phyloP scores from a whole-genome alignment of 768 basidiomycete genomes.

The Solioccasus polychromus region DNA sequence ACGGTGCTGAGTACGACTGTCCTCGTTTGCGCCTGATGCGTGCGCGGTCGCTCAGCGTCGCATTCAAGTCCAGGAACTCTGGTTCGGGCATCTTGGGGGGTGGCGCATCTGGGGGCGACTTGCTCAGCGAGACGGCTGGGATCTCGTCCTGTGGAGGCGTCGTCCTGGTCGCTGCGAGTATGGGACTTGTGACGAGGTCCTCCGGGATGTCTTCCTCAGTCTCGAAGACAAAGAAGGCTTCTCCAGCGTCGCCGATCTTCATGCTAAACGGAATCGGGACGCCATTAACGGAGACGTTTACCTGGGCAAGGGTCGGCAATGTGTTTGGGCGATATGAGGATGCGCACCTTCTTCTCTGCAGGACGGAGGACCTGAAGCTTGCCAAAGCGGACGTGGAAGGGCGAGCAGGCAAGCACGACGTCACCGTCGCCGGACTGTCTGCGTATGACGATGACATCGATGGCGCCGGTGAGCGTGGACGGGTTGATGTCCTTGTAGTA shows the following conservation, averaged over 20 bases:
- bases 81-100: constrained; percentile 48
- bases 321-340: not conserved
- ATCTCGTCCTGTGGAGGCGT: constrained; percentile 31
- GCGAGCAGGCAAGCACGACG: constrained; percentile 80
- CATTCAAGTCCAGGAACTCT: constrained; percentile 84
- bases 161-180: constrained; percentile 61
- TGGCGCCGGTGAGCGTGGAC: constrained; percentile 94
- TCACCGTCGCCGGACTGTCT: constrained; percentile 62
- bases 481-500: constrained; percentile 96
- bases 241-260: constrained; percentile 99
- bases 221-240: constrained; percentile 98
- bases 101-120: constrained; percentile 10
- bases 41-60: constrained; percentile 22
- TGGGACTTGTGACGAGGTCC: constrained; percentile 90
- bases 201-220: constrained; percentile 93
- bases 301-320: constrained; percentile 43
- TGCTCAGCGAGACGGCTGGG: constrained; percentile 18
- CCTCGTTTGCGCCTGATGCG: constrained; percentile 20
- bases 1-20: constrained; percentile 28
- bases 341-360: constrained; percentile 82
- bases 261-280: constrained; percentile 86
- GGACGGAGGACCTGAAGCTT: constrained; percentile 95
- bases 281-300: constrained; percentile 86
- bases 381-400: constrained; percentile 97
- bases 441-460: constrained; percentile 96